phyloP scores from a whole-genome alignment of 2,329 filamentous ascomycete genomes.

The Dothideomycetes sp. region DNA sequence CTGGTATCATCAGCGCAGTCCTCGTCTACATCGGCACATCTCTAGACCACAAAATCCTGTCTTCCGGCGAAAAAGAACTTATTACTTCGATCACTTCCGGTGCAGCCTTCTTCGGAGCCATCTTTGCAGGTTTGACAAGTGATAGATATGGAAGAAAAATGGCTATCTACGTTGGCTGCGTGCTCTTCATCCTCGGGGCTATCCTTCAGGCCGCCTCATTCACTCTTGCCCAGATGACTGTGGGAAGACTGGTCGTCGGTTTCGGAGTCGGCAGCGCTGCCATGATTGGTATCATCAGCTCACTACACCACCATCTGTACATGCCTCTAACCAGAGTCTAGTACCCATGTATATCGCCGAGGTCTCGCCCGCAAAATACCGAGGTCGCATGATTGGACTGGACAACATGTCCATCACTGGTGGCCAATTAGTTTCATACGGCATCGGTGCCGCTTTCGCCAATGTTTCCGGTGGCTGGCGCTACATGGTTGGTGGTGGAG shows the following conservation, averaged over 20 bases:
- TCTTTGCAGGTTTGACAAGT: constrained; percentile 19
- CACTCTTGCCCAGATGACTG: constrained; percentile 30
- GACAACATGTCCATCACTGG: constrained; percentile 33
- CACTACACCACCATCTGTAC: no score
- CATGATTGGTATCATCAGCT: constrained; percentile 34
- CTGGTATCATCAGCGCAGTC: constrained; percentile 34
- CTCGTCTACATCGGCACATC: constrained; percentile 29
- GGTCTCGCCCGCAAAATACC: constrained; percentile 37
- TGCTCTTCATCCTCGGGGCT: constrained; percentile 30
- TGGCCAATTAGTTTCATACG: constrained; percentile 21
- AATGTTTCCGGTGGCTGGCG: constrained; percentile 34
- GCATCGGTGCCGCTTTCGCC: constrained; percentile 21
- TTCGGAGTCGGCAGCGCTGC: constrained; percentile 38
- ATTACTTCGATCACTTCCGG: constrained; percentile 42
- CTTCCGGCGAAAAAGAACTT: constrained; percentile 37
- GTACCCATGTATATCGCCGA: constrained; percentile 38
- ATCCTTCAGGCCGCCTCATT: constrained; percentile 16
- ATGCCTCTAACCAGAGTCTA: neutral
- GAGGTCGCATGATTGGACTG: constrained; percentile 38
- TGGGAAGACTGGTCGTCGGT: constrained; percentile 37
- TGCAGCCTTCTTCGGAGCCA: constrained; percentile 35
- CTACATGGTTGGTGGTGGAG: constrained; percentile 39
- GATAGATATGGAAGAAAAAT: constrained; percentile 30
- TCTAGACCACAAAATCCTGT: constrained; percentile 27
- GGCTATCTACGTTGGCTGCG: constrained; percentile 30